A percentile compares a stretch with the other conserved stretches of the same genome.
Conservation (phyloP, 2,329 filamentous ascomycete species). For the Clarireedia homoeocarpa region DNA sequence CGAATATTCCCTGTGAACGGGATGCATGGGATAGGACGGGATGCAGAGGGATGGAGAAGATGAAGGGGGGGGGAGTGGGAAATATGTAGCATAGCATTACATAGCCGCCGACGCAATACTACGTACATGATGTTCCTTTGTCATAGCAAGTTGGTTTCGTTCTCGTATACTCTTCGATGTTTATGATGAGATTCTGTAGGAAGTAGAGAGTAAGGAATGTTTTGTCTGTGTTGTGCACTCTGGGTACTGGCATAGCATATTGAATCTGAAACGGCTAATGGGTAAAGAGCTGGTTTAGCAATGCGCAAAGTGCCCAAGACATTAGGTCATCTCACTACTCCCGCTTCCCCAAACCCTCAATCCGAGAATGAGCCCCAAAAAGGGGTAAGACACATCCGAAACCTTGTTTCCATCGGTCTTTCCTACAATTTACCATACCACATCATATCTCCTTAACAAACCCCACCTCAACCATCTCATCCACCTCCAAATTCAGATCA, state of each 20-base stretch:
- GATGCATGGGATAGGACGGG: not conserved
- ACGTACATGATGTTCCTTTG: constrained; percentile 8
- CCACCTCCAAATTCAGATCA: constrained; percentile 49
- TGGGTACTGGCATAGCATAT: not conserved
- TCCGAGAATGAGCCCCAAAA: no score
- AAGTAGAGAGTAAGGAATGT: no score
- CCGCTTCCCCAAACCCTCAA: no score
- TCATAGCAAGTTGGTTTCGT: not conserved
- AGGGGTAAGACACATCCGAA: no score
- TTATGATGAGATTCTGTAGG: no score
- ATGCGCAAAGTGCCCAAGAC: not conserved
- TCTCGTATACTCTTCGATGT: no score
- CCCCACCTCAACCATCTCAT: constrained; percentile 58
- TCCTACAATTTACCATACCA: no score
- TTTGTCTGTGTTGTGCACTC: not conserved
- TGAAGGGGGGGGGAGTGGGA: not conserved
- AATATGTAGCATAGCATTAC: constrained; percentile 1
- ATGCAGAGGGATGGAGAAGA: not conserved
- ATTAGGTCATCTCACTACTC: no score
- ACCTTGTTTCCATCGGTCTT: no score
- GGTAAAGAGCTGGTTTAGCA: not conserved
- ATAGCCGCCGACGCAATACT: constrained; percentile 2
- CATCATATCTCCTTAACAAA: constrained; percentile 57
- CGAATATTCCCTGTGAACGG: not conserved
- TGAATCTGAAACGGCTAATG: not conserved